Base-by-base conservation (phyloP, 306 rosid genomes). In the Dalbergia cochinchinensis region DNA sequence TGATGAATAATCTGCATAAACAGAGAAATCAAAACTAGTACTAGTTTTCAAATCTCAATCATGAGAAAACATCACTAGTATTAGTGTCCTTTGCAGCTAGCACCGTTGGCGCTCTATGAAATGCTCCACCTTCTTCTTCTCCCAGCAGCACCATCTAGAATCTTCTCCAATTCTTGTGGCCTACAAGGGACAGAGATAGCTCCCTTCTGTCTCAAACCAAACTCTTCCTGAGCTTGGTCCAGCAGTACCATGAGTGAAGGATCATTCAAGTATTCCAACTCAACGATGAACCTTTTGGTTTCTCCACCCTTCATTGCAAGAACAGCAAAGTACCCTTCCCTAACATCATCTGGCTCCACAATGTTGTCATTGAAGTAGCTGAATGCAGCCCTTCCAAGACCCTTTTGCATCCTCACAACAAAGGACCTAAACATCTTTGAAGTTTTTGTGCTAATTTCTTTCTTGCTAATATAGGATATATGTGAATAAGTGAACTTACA, bases 131-230 rank as follows among this genome's bases (percentile, higher is more conserved):
- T 35, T 35, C 39, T 35, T 35, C 39, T 35, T 35, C 39, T 35
- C 4, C 39, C 39, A 35, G 2, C 39, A 35, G 39, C 6, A 35
- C 2, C 39, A 4, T 35, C 39, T 35, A 35, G 39, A 35, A 35
- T 6, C 39, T 35, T 35, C 39, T 80, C 89, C 11, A 92, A 57
- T 11, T 90, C 93, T 14, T 68, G 84, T 20, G 93, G 94, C 16
- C 39, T 39, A 75, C 93, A 92, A 7, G 94, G 94, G 74, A 92
- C 77, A n/a, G 77, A 82, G n/a, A 90, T 91, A 74, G 94, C 87
- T 57, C 97, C 96, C 65, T 78, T 65, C 54, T 90, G 94, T 31
- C 69, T 77, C 66, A 86, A 88, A 16, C 96, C 94, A 83, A 78
- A 91, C 73, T 89, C 96, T 79, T 89, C 89, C 76, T 72, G 57